Evolutionary conservation across 257 asterid genomes (phyloP), one percentile per base, ranked within the genome.

Genomic region (Solanum chiquidenum): DNA sequence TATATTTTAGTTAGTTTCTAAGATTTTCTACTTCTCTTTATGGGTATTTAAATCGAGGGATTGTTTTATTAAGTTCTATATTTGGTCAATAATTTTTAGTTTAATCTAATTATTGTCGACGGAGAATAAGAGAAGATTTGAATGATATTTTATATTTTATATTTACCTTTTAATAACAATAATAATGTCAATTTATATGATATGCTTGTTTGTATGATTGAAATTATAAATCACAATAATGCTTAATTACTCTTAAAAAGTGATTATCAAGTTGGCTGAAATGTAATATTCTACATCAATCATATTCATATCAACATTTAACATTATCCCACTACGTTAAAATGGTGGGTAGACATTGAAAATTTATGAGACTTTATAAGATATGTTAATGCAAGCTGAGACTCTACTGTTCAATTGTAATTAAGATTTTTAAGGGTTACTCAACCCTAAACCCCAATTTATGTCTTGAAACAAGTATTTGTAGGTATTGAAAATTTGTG

Each of bases 371-470:
- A 52, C 62, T 18, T 2, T 52, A 55, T 0, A 55, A 55, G 7
- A 6, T 0, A 55, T 52, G 9, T 55, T 55, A 55, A 55, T 55
- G 18, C 3, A 4, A 55, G 62, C 6, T 55, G 62, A 0, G 2
- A 55, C 9, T 18, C 3, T 18, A 6, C 20, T 18, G 62, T 7
- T 16, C 1, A 18, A 55, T 55, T 55, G 7, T 0, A 55, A 6
- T 55, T 55, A 18, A 0, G 3, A 18, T 18, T 55, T 0, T 18
- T 52, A 9, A 0, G 18, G 23, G 4, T 4, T 18, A 52, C 0
- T 52, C 1, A 18, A 52, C 0, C 1, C 4, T 2, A 16, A 18
- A 52, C 2, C 23, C 23, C 1, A 52, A 9, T 52, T 52, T 8
- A 1, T 38, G n/a, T n/a, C n/a, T n/a, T n/a, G n/a, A n/a, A n/a